Conservation (phyloP, 2,329 filamentous ascomycete species). For the Endocalyx cinctus region DNA sequence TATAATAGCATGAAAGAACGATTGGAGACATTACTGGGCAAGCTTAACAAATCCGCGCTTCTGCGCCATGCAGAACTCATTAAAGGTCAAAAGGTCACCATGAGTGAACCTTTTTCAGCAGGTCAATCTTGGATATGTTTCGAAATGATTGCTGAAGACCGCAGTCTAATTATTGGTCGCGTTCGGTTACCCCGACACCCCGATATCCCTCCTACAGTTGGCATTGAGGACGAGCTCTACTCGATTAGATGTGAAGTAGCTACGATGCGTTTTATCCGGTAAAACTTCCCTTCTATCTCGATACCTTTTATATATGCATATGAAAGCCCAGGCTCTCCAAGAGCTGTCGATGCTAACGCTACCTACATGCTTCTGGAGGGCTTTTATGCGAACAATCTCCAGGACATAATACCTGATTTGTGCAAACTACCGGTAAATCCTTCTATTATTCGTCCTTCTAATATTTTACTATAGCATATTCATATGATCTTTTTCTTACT, state of each 20-base stretch:
- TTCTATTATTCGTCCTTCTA: constrained; percentile 1
- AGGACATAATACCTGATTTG: constrained; percentile 7
- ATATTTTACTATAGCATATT: constrained; percentile 2
- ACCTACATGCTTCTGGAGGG: constrained; percentile 10
- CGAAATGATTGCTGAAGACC: constrained; percentile 9
- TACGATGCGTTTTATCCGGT: constrained; percentile 7
- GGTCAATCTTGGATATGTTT: constrained; percentile 17
- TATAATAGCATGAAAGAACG: constrained; percentile 12
- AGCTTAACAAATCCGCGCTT: constrained; percentile 13
- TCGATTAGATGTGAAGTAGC: constrained; percentile 8
- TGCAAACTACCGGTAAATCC: constrained; percentile 6
- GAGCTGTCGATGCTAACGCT: constrained; percentile 3
- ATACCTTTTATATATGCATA: constrained; percentile 7
- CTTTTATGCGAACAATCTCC: constrained; percentile 9
- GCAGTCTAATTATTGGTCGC: constrained; percentile 8
- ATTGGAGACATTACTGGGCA: constrained; percentile 4
- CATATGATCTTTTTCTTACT: constrained; percentile 1
- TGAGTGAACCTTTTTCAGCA: constrained; percentile 25
- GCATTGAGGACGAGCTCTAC: constrained; percentile 6
- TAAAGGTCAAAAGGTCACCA: constrained; percentile 17
- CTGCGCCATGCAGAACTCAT: constrained; percentile 16
- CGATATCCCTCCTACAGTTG: constrained; percentile 6
- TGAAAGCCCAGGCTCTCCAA: constrained; percentile 3
- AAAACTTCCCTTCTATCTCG: constrained; percentile 4
- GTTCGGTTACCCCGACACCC: constrained; percentile 7